Conservation (phyloP, 306 rosid species). For the Potentilla sterilis region DNA sequence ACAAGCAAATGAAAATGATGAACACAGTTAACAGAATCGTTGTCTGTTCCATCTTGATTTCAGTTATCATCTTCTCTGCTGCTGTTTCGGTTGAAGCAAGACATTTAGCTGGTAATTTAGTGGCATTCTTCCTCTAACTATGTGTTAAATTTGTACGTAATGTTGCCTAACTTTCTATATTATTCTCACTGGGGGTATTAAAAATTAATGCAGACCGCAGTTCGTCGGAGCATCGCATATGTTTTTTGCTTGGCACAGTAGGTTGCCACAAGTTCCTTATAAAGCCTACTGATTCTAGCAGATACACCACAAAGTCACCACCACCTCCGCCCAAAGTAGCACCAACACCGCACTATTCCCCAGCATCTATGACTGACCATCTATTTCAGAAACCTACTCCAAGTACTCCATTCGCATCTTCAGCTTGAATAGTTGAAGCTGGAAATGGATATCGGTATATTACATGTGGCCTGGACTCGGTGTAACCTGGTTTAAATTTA, state of each 20-base stretch:
- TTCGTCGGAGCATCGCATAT: background rate
- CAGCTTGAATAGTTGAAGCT: slow-evolving; percentile 1
- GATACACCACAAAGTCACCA: background rate
- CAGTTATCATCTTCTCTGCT: background rate
- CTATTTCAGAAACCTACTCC: background rate
- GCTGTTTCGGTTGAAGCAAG: slow-evolving; percentile 10
- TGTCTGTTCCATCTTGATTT: background rate
- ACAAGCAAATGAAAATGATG: background rate
- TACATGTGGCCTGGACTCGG: background rate
- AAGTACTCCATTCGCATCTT: background rate
- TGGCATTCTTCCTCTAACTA: background rate
- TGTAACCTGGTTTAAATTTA: background rate
- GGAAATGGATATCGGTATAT: too few relatives aligned
- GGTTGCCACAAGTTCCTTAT: background rate
- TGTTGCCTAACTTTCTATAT: background rate
- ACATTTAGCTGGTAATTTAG: slow-evolving; percentile 8
- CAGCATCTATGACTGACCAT: background rate
- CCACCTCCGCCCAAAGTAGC: slow-evolving; percentile 18
- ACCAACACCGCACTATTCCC: background rate
- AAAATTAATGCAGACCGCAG: background rate
- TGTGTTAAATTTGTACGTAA: background rate
- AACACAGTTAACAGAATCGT: background rate
- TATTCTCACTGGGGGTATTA: background rate
- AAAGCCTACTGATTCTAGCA: background rate
- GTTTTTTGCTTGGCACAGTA: background rate